Evolutionary conservation across 805 yeast species (phyloP), one percentile per base, ranked within the genome.

Genomic region (Yamadazyma philogaea): DNA sequence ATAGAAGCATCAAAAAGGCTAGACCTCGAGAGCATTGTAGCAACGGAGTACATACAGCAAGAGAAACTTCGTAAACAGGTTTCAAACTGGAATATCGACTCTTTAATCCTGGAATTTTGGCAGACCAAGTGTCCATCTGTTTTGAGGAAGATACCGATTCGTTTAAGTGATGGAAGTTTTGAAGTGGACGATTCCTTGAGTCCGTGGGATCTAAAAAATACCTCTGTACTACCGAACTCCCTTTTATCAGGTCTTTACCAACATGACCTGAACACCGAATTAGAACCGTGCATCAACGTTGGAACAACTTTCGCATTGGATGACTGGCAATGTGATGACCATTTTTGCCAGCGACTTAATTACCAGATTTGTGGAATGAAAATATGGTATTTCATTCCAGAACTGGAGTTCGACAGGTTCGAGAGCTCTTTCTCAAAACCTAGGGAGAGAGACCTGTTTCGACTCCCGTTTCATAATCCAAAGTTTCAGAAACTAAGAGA

Each of bases 331-430:
- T 58, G 72, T 41, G 85, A 78, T 49, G 89, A 83, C 48, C 84
- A 78, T 46, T 77, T 75, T 56, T 57, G 82, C 2, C 78, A 79
- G 34, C 54, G 66, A 8, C 61, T 73, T 21, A 79, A 78, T 52
- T 82, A 72, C 47, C 77, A 72, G 35, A 79, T 78, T 48, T 49
- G 68, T 37, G 90, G 89, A 2, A 75, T 75, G 6, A 77, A 74
- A 52, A 52, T 75, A 15, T 81, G 87, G 86, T 81, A 78, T 47
- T 72, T 81, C 42, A 69, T 84, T n/a, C 75, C 83, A 0, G 82
- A 81, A 12, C 64, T 66, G 51, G 78, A 77, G 39, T 71, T 72
- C 40, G 70, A 59, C 2, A 73, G 72, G 43, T 82, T 75, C 53
- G 87, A 46, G 18, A 10, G 6, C 3, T 28, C 41, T 4, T 11